Evolutionary conservation across 2,329 filamentous ascomycete species (phyloP), one percentile per base, ranked within the genome.

Genomic region (Fusarium pilosicola): DNA sequence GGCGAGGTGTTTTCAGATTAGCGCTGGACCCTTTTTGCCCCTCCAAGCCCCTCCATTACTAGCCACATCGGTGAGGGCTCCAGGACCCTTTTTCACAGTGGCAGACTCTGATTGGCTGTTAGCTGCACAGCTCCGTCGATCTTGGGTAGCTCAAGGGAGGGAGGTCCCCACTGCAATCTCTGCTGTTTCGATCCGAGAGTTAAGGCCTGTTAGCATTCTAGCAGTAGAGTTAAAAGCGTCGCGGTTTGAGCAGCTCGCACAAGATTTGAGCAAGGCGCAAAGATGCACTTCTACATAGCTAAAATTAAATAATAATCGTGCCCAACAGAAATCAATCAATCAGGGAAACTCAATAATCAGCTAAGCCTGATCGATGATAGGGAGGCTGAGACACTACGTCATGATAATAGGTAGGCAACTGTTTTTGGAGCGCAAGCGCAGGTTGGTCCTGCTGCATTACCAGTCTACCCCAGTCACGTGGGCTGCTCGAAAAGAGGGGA

Each of bases 381-480:
- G 32, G 56, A 58, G 42, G 32, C 41, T 58, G 56, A 58, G 56
- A 38, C 56, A 58, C 44, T 34, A 38, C 56, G 24, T 58, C 56
- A 58, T 38, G 42, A 51, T 15, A 58, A 36, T 18, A n/a, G 34
- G 34, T 18, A 18, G 30, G 41, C 32, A 36, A 11, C 30, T 34
- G n/a, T 32, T 55, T 38, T 41, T 28, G 24, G 30, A 48, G 14
- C 14, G 4, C 2, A 20, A 28, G 41, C 6, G 11, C 20, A 28
- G 5, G 41, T 39, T 13, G 20, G 24, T n/a, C 15, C 24, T 26
- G 34, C 34, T 41, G 20, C 34, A n/a, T 41, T 39, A 15, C 32
- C 32, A 28, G 34, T 55, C 51, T 55, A 55, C 51, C 51, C 51
- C 51, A 58, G 56, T 58, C 41, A 58, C 56, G 56, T 58, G 56